phyloP scores from a whole-genome alignment of 2,329 filamentous ascomycete species.

The Trichoderma sp. region DNA sequence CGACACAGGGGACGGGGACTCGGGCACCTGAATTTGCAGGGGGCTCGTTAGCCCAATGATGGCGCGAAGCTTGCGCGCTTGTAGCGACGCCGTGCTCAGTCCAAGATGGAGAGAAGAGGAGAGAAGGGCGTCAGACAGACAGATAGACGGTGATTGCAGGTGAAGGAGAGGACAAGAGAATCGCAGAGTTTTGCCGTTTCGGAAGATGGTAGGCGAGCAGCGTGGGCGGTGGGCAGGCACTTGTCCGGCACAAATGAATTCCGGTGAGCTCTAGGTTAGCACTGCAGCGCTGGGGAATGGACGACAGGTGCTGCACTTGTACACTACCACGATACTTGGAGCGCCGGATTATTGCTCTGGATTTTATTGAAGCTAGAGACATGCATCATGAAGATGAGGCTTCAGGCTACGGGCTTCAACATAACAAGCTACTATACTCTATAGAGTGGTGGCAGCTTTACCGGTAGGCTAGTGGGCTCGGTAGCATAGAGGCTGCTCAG shows the following conservation, averaged over 20 bases:
- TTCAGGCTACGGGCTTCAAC: neutral
- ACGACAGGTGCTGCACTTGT: neutral
- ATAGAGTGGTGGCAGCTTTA: neutral
- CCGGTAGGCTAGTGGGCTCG: neutral
- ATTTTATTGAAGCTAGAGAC: neutral
- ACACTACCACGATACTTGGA: neutral
- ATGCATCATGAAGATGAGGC: neutral
- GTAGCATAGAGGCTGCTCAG: neutral
- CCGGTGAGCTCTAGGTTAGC: neutral
- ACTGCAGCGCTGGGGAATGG: too few species aligned
- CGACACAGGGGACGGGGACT: constrained; percentile 21
- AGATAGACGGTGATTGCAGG: neutral
- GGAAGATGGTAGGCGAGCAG: constrained; percentile 5
- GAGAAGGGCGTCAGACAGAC: neutral
- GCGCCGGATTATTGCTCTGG: neutral
- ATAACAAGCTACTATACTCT: neutral
- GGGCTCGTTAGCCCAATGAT: neutral
- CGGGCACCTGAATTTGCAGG: constrained; percentile 17
- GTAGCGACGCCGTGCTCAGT: neutral
- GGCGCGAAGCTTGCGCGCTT: neutral
- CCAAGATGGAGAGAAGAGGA: neutral
- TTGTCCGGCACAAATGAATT: neutral
- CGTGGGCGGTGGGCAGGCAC: neutral
- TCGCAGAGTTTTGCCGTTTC: constrained; percentile 14
- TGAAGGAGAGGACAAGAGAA: neutral